Evolutionary conservation across 768 basidiomycete genomes (phyloP), one percentile per base, ranked within the genome.

Genomic region (Leccinum olivaceopallidum): DNA sequence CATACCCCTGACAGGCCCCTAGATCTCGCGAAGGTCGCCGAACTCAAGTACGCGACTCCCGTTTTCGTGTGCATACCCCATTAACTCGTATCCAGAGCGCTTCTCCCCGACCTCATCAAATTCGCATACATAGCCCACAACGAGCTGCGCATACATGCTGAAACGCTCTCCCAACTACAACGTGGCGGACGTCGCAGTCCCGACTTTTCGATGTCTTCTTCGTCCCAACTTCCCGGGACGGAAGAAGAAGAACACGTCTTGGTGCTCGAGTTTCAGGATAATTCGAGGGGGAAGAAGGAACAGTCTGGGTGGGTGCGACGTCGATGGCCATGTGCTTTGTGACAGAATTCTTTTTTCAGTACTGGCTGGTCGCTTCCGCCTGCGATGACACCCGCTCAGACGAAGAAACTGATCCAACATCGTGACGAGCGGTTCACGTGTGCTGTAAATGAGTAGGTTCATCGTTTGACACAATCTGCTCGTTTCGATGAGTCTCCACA

Each of bases 121-220:
- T 95, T 95, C 66, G 87, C 92, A 7, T 95, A 94, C 69, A 87
- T 89, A 63, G 85, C 89, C 57, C 74, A 77, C 32, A 79, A 82
- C 51, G 82, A 89, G 50, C 72, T 91, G 13, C 82, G 82, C 55
- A 79, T 88, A 56, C 81, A 88, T 6, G 73, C 78, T 37, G 75
- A 77, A 60, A 64, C 62, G 22, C 63, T 65, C 39, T 71, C 70
- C 37, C 70, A 55, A 36, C 59, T 58, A 8, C 59, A 69, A 49
- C 57, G 49, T 1, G 58, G 60, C 32, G 73, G 79, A 20, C 75
- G 74, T 36, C 66, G 63, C 2, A 79, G 78, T 22, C 81, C 81
- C 13, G 79, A 84, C 59, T 81, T 79, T 63, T 64, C 73, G 2
- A 63, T 74, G 37, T 67, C 49, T 56, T 70, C 65, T 58, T 66